phyloP scores from a whole-genome alignment of 768 basidiomycete genomes.

The Amanita brunnescens region DNA sequence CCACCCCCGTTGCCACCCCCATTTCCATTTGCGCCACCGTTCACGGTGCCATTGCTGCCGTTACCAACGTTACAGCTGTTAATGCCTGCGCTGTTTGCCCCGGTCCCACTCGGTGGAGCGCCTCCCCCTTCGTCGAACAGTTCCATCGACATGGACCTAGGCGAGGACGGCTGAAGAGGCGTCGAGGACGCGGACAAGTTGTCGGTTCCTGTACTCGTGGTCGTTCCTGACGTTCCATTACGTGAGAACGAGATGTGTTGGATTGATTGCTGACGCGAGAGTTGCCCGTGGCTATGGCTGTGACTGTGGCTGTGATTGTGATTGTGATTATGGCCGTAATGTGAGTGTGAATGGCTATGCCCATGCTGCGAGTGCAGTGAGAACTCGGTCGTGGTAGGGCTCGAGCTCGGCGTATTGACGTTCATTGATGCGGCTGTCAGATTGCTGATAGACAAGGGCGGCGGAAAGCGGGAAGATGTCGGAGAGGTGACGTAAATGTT shows the following conservation, averaged over 20 bases:
- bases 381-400: slow-evolving; percentile 44
- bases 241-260: slow-evolving; percentile 40
- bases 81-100: background rate
- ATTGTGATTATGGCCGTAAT: slow-evolving; percentile 26
- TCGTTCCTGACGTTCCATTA: background rate
- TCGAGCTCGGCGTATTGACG: slow-evolving; percentile 40
- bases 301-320: background rate
- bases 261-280: slow-evolving; percentile 55
- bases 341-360: slow-evolving; percentile 16
- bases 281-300: slow-evolving; percentile 25
- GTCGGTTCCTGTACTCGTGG: slow-evolving; percentile 10
- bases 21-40: background rate
- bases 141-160: slow-evolving; percentile 32
- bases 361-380: slow-evolving; percentile 21
- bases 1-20: background rate
- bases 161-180: slow-evolving; percentile 31
- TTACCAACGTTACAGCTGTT: background rate
- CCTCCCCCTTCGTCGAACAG: slow-evolving; percentile 29
- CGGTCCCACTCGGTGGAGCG: background rate
- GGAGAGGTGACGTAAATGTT: slow-evolving; percentile 73
- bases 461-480: slow-evolving; percentile 29
- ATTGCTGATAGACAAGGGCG: slow-evolving; percentile 33
- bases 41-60: slow-evolving; percentile 6
- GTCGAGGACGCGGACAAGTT: slow-evolving; percentile 21
- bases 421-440: slow-evolving; percentile 27